phyloP scores from a whole-genome alignment of 176 grass and related monocot species.

The Ensete glaucum region DNA sequence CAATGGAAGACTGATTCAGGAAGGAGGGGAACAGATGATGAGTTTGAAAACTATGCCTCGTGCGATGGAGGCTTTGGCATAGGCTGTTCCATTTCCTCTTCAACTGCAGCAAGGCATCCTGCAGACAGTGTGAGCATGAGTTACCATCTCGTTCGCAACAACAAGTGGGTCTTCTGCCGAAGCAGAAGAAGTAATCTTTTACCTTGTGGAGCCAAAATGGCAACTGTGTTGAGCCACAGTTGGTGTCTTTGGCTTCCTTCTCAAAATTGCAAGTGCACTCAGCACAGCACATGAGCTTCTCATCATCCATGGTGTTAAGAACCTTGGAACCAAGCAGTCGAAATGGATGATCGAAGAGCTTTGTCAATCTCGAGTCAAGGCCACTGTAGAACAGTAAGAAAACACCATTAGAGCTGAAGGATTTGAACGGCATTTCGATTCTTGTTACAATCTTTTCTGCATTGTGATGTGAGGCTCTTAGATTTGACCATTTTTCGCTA shows the following conservation, averaged over 20 bases:
- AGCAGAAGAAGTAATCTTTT: not conserved
- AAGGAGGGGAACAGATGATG: slow-evolving; percentile 25
- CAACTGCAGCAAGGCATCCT: slow-evolving; percentile 55
- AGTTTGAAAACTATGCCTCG: not conserved
- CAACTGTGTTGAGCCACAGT: slow-evolving; percentile 25
- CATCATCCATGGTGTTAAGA: slow-evolving; percentile 28
- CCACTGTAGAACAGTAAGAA: slow-evolving; percentile 22
- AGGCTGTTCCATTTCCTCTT: slow-evolving; percentile 81
- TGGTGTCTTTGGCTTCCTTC: slow-evolving; percentile 43
- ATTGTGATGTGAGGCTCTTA: too few relatives aligned
- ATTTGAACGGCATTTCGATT: not conserved
- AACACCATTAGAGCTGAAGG: not conserved
- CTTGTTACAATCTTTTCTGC: not conserved
- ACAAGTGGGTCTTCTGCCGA: not conserved
- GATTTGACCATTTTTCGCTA: not conserved
- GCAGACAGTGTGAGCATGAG: not conserved
- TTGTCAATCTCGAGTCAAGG: slow-evolving; percentile 31
- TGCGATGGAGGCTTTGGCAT: slow-evolving; percentile 62
- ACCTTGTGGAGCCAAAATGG: slow-evolving; percentile 39
- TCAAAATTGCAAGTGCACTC: slow-evolving; percentile 71
- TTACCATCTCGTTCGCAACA: not conserved
- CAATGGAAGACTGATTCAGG: slow-evolving; percentile 12
- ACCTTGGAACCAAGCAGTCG: slow-evolving; percentile 24
- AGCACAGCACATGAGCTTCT: slow-evolving; percentile 50
- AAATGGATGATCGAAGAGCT: slow-evolving; percentile 25